Base-by-base conservation (phyloP, 116 monocot genomes). In the Iris pallida region DNA sequence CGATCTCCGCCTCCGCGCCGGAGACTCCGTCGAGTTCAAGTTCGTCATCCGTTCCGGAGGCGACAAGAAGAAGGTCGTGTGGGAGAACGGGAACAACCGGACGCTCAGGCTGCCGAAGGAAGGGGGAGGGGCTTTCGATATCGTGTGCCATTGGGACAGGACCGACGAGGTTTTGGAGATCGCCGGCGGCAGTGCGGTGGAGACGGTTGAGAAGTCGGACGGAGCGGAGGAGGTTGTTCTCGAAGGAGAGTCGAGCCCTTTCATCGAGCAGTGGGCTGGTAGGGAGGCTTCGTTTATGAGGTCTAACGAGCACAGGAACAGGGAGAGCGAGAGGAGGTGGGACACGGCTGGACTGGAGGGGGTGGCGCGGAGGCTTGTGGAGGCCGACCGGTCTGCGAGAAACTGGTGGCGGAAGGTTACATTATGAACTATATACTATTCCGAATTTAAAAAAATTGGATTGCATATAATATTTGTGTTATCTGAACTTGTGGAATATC, bases 391-490 rank as follows among this genome's bases (percentile, higher is more conserved):
- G 17, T 62, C 13, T 20, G 79, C 86, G 2, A 89, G 89, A 71
- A 95, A 91, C 75, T 95, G 95, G 95, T 82, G 91, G 95, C 81
- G 72, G 19, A 95, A 95, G 95, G 95, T 89, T 89, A 81, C 8
- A 16, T 40, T 59, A 41, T 58, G 16, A 30, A 3, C 3, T 30
- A 30, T 1, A 30, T 30, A 1, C 30, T 30, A 30, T 30, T 30
- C 30, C 30, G 30, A 30, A 3, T 30, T 1, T 30, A 30, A 0
- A 30, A 30, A 30, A 30, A 1, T 30, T 30, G 30, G 30, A 30
- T 30, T 30, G 30, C 3, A 1, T 30, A 30, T n/a, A n/a, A n/a
- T n/a, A n/a, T n/a, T n/a, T n/a, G n/a, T n/a, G n/a, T n/a, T n/a
- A n/a, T n/a, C n/a, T n/a, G n/a, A n/a, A n/a, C n/a, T n/a, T n/a